Base-by-base conservation (phyloP, 768 basidiomycete species). In the Xerocomus brunneocitrinus region DNA sequence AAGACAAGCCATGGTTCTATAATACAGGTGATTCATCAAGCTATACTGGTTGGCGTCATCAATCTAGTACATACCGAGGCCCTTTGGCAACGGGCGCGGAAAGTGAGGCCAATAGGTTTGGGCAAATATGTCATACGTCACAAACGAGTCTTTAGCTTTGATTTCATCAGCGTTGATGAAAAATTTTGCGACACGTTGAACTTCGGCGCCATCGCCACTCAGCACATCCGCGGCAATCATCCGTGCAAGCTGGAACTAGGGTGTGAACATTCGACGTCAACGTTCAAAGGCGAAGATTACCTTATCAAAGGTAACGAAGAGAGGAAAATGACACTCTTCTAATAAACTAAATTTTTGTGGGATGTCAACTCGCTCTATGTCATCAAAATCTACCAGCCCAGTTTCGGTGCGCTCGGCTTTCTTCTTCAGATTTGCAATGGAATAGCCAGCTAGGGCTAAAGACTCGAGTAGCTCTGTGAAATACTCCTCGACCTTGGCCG, bases 401-500 rank as follows among this genome's bases (percentile, higher is more conserved):
- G 9, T 61, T 46, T 62, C 49, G 58, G 61, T 32, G 56, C 50
- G 58, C 65, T 47, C 30, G 42, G 54, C 22, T 44, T 50, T 52
- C 54, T 71, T 59, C 35, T 51, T 64, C 19, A 19, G 19, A 19
- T 19, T 19, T 19, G 19, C 19, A 0, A 68, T 64, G 4, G 75
- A 64, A 42, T 71, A 65, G 3, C 69, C 63, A 7, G 71, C 71
- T 2, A 73, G 59, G 3, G 65, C 57, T 32, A 82, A 65, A 0
- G 83, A 79, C 10, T 74, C 68, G 10, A 78, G 57, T 19, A 87
- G 67, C 56, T 79, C 79, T 3, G 58, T 50, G 58, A 83, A 90
- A 61, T 85, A 82, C 40, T 84, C 81, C 56, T 84, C 75, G n/a
- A 89, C 87, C 56, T 85, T 86, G n/a, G 69, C 71, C 0, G 84